These are phyloP conservation scores for Paraphoma chrysanthemicola DNA, from an alignment of 2,329 filamentous ascomycete genomes.

Conservation along the genomic window DNA sequence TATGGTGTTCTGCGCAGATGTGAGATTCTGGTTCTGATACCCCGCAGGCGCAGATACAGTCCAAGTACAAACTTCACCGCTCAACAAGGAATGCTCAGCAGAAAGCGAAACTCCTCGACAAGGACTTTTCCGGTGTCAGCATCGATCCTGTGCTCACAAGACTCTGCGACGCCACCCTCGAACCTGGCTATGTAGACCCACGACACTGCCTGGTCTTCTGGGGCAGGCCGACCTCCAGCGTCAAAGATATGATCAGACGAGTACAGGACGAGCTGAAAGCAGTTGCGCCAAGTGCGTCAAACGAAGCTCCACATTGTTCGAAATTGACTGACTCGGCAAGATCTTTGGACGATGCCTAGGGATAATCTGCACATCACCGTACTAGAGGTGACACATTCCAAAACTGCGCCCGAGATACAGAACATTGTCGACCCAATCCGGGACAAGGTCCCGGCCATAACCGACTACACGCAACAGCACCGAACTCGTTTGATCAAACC, in stretches of 20 bases:
- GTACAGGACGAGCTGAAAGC: conserved; percentile 72
- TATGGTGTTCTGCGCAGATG: conserved; percentile 41
- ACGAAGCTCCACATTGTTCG: not conserved
- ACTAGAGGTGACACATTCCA: conserved; percentile 83
- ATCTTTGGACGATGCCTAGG: conserved; percentile 84
- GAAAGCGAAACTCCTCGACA: conserved; percentile 72
- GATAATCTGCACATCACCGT: conserved; percentile 83
- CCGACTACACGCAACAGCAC: conserved; percentile 70
- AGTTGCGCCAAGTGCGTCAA: conserved; percentile 70
- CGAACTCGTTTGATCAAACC: conserved; percentile 82
- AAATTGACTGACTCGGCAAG: conserved; percentile 51
- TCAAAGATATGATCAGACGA: conserved; percentile 70
- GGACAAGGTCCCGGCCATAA: conserved; percentile 64
- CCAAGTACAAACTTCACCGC: conserved; percentile 76
- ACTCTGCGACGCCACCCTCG: conserved; percentile 67
- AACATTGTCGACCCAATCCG: conserved; percentile 65
- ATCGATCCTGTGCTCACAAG: conserved; percentile 79
- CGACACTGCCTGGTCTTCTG: conserved; percentile 87
- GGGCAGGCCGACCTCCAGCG: conserved; percentile 78
- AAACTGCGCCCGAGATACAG: conserved; percentile 72
- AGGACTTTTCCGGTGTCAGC: conserved; percentile 72
- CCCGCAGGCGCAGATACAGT: conserved; percentile 69
- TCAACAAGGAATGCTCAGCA: conserved; percentile 78
- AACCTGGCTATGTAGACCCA: conserved; percentile 75
- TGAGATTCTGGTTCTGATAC: not conserved